A percentile compares a stretch with the other conserved stretches of the same genome.
These are phyloP conservation scores for Xerocomus spinulosus DNA, from an alignment of 768 basidiomycete genomes.

Conservation along the genomic window DNA sequence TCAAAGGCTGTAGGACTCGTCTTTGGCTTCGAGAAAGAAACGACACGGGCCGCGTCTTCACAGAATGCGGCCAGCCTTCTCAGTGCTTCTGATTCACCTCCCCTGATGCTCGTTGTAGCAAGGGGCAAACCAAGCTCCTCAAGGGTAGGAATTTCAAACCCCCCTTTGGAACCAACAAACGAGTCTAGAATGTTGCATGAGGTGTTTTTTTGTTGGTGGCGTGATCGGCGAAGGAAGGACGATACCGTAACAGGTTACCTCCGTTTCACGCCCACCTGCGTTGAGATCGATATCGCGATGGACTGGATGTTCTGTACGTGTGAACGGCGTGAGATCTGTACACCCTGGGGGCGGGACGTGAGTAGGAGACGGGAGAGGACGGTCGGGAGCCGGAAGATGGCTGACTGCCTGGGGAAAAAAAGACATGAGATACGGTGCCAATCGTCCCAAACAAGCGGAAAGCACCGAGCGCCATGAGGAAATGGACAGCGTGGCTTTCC, in stretches of 20 bases:
- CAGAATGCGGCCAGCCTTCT: constrained; percentile 17
- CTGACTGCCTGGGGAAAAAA: constrained; percentile 5
- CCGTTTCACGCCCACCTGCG: constrained; percentile 13
- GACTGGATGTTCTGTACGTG: constrained; percentile 12
- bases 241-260: constrained; percentile 13
- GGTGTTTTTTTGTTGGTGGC: background rate
- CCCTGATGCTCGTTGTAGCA: constrained; percentile 29
- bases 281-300: constrained; percentile 12
- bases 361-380: constrained; percentile 4
- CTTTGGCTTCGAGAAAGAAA: constrained; percentile 15
- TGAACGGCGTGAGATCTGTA: constrained; percentile 12
- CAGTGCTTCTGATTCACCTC: constrained; percentile 24
- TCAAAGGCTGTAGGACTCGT: constrained; percentile 13
- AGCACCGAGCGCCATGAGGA: constrained; percentile 10
- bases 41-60: constrained; percentile 12
- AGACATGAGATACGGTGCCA: background rate
- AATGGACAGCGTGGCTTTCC: constrained; percentile 2
- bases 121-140: constrained; percentile 15
- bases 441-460: background rate
- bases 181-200: constrained; percentile 17
- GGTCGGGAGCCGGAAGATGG: constrained; percentile 5
- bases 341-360: constrained; percentile 1
- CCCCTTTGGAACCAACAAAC: constrained; percentile 14
- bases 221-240: constrained; percentile 15
- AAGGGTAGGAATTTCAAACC: constrained; percentile 23